Evolutionary conservation across 2,329 filamentous ascomycete genomes (phyloP).

Genomic region (Chalaropsis thielavioides): DNA sequence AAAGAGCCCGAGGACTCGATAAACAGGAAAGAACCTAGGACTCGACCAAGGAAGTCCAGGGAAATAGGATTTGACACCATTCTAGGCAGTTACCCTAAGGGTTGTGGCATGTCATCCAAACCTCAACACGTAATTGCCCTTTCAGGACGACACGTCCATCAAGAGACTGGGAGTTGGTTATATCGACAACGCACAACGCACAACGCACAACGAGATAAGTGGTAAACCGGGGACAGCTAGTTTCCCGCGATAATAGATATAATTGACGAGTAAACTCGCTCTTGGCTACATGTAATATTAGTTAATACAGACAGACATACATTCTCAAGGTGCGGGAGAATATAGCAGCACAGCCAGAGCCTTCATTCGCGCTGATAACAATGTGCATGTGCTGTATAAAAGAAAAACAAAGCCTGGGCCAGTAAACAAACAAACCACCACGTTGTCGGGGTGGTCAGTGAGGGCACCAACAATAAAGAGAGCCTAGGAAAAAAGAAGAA

Average conservation of each 20-base stretch:
- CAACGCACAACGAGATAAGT: no score
- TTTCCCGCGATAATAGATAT: no score
- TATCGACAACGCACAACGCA: no score
- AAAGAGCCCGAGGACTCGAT: neutral
- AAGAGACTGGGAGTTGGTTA: no score
- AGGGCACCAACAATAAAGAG: neutral
- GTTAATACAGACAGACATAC: neutral
- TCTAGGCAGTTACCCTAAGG: no score
- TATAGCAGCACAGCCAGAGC: neutral
- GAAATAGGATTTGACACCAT: neutral
- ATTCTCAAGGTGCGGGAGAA: neutral
- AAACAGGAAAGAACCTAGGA: neutral
- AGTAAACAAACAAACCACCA: constrained; percentile 2
- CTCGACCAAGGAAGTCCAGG: neutral
- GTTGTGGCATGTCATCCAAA: no score
- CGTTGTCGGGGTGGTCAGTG: neutral
- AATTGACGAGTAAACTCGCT: no score
- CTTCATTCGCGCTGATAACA: neutral
- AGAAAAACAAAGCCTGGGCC: neutral
- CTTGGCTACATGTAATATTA: neutral
- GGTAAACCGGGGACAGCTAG: no score
- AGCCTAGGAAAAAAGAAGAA: neutral
- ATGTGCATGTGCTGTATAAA: neutral
- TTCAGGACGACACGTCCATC: no score
- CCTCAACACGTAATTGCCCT: no score